Base-by-base conservation (phyloP, 441 rosid species). In the Adansonia madagascariensis region DNA sequence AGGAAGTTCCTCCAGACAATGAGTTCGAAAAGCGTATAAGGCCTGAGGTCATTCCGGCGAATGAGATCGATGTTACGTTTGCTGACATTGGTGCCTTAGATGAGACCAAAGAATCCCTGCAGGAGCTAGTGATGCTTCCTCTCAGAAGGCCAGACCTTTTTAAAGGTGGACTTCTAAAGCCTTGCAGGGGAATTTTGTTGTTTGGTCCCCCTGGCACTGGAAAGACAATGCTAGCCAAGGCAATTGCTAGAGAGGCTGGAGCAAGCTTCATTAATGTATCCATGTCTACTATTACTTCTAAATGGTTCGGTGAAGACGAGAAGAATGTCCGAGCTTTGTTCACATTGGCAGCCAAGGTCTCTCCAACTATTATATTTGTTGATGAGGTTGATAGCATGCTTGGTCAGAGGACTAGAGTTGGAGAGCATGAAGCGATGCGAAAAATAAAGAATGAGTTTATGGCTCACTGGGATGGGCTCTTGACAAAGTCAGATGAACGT, bases 351-450 rank as follows among this genome's bases (percentile, higher is more conserved):
- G 87, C 94, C 27, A 92, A 91, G 80, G 93, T 92, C 27, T 88
- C 93, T 6, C 97, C 97, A 0, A 88, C 94, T 10, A 92, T 92
- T 61, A 88, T 92, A 46, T 92, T 92, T 12, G 91, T 90, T 66
- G 94, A 92, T 55, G 93, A 92, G 82, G 97, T 92, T 17, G 97
- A 92, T 82, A 90, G 94, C 85, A 90, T 92, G 97, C 89, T 92
- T 52, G 94, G 97, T 46, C 94, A 90, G 78, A 80, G 94, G 69
- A 85, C 93, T 1, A 84, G 92, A 81, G 91, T 85, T 17, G 94
- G 97, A 57, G 97, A 92, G 82, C 93, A 90, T 74, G 97, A 92
- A 79, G 94, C 94, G 43, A 92, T 92, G 94, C 76, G 97, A 75
- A 92, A 90, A 88, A 89, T 91, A 89, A 85, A 91, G 11, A 61